A percentile compares a stretch with the other conserved stretches of the same genome.
phyloP scores from a whole-genome alignment of 2,329 filamentous ascomycete genomes.

The Pyrenochaeta sp. region DNA sequence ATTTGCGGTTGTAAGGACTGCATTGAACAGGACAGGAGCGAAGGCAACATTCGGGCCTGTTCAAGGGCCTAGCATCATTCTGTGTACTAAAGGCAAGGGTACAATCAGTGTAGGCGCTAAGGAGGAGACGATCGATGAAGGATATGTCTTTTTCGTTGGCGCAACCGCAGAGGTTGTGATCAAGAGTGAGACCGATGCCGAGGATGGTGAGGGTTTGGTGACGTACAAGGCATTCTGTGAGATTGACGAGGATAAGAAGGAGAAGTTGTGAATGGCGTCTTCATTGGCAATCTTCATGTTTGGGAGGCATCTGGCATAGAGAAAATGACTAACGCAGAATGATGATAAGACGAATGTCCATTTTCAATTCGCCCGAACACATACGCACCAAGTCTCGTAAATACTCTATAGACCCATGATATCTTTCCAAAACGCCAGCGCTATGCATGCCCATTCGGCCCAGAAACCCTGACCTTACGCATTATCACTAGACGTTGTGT shows the following conservation, averaged over 20 bases:
- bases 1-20: slow-evolving; percentile 86
- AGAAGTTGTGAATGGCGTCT: slow-evolving; percentile 32
- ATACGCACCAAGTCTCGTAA: background rate
- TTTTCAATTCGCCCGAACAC: background rate
- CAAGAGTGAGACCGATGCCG: slow-evolving; percentile 66
- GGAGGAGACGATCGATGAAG: slow-evolving; percentile 68
- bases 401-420: slow-evolving; percentile 3
- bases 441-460: slow-evolving; percentile 24
- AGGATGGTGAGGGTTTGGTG: slow-evolving; percentile 71
- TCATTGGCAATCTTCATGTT: too few species aligned
- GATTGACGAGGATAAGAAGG: slow-evolving; percentile 55
- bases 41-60: slow-evolving; percentile 91
- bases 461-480: background rate
- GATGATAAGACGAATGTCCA: background rate
- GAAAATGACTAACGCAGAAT: background rate
- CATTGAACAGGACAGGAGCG: slow-evolving; percentile 72
- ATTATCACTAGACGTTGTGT: background rate
- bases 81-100: slow-evolving; percentile 85
- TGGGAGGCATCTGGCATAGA: too few species aligned
- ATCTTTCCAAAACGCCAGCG: slow-evolving; percentile 28
- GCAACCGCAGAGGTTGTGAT: slow-evolving; percentile 84
- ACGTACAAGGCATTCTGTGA: slow-evolving; percentile 97
- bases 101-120: slow-evolving; percentile 87
- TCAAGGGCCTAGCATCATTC: slow-evolving; percentile 88
- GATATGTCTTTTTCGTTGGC: slow-evolving; percentile 72